phyloP scores from a whole-genome alignment of 2,329 filamentous ascomycete species.

The Fusarium mexicanum region DNA sequence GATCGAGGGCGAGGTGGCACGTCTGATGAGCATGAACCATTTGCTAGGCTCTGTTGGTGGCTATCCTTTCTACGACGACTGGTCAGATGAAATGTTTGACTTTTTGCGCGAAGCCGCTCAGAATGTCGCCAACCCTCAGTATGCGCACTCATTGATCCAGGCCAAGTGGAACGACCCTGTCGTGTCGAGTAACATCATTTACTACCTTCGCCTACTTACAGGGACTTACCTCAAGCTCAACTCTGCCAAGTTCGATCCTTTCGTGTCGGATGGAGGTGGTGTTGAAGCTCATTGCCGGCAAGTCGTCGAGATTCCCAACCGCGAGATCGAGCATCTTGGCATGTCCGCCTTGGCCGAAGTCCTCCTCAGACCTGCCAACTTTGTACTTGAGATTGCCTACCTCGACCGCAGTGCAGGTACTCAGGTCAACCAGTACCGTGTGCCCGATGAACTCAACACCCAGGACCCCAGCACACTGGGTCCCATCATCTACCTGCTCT shows the following conservation, averaged over 20 bases:
- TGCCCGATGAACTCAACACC: slow-evolving; percentile 64
- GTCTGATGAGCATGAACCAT: slow-evolving; percentile 76
- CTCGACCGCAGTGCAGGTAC: slow-evolving; percentile 85
- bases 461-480: slow-evolving; percentile 56
- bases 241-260: slow-evolving; percentile 74
- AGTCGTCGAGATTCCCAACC: slow-evolving; percentile 76
- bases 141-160: slow-evolving; percentile 64
- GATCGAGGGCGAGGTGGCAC: slow-evolving; percentile 75
- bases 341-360: slow-evolving; percentile 80
- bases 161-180: slow-evolving; percentile 78
- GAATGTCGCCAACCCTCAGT: slow-evolving; percentile 68
- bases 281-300: slow-evolving; percentile 75
- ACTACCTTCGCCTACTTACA: slow-evolving; percentile 84
- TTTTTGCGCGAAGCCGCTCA: slow-evolving; percentile 72
- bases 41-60: slow-evolving; percentile 78
- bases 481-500: slow-evolving; percentile 67
- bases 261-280: slow-evolving; percentile 69
- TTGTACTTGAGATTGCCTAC: slow-evolving; percentile 89
- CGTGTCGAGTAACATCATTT: slow-evolving; percentile 80
- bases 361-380: slow-evolving; percentile 79
- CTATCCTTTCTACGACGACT: slow-evolving; percentile 79
- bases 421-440: slow-evolving; percentile 76
- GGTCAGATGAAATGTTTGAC: slow-evolving; percentile 77
- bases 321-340: slow-evolving; percentile 92
- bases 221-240: slow-evolving; percentile 85